Evolutionary conservation across 2,329 filamentous ascomycete genomes (phyloP).

Genomic region (Clonostachys rosea): DNA sequence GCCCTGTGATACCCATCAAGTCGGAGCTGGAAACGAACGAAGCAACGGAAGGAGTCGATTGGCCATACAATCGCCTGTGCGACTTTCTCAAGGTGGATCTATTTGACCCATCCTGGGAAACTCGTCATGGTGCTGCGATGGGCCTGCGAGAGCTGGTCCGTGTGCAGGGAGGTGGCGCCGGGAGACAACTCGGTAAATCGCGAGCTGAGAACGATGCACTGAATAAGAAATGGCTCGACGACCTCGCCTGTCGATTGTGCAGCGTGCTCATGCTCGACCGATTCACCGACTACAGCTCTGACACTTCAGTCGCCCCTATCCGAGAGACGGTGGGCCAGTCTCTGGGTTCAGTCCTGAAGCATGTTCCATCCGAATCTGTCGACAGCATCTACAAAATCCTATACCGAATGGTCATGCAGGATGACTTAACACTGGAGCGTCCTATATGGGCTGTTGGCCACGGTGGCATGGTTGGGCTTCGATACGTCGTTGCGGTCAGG

Average conservation of each 20-base stretch:
- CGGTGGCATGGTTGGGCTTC: slow-evolving; percentile 93
- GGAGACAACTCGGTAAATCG: slow-evolving; percentile 66
- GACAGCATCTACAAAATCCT: slow-evolving; percentile 80
- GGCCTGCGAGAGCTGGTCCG: slow-evolving; percentile 86
- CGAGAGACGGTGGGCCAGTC: slow-evolving; percentile 94
- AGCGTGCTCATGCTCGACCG: slow-evolving; percentile 96
- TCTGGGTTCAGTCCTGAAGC: slow-evolving; percentile 80
- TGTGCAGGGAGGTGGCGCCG: slow-evolving; percentile 87
- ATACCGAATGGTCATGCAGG: slow-evolving; percentile 87
- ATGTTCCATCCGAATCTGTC: slow-evolving; percentile 75
- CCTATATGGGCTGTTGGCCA: slow-evolving; percentile 94
- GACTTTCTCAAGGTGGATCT: slow-evolving; percentile 92
- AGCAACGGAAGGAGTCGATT: slow-evolving; percentile 74
- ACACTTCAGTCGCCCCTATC: slow-evolving; percentile 94
- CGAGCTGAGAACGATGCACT: slow-evolving; percentile 70
- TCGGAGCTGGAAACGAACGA: slow-evolving; percentile 78
- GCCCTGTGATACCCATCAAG: slow-evolving; percentile 73
- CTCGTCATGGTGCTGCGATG: slow-evolving; percentile 93
- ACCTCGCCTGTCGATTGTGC: slow-evolving; percentile 89
- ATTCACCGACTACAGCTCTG: slow-evolving; percentile 96
- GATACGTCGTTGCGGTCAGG: slow-evolving; percentile 91
- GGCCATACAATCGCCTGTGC: slow-evolving; percentile 91
- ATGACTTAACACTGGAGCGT: slow-evolving; percentile 67
- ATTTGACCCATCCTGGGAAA: slow-evolving; percentile 93
- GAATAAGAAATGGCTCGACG: slow-evolving; percentile 86